Conservation (phyloP, 2,329 filamentous ascomycete genomes). For the Balansia obtecta region DNA sequence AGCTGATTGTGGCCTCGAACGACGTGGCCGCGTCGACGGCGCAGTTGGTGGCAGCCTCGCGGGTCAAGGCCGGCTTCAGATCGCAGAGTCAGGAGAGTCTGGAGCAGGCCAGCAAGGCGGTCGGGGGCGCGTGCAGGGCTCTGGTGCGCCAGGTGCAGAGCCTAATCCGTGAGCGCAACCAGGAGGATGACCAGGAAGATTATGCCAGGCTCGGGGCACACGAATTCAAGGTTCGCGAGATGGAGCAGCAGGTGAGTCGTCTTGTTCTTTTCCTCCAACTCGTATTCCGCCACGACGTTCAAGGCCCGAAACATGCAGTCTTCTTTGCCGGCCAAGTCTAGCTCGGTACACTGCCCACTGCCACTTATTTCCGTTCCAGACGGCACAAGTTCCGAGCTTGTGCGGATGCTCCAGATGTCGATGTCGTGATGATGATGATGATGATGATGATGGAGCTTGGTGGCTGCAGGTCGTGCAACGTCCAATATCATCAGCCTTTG, state of each 20-base stretch:
- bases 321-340: neutral
- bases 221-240: constrained; percentile 97
- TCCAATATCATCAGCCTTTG: neutral
- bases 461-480: constrained; percentile 2
- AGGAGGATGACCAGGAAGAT: constrained; percentile 73
- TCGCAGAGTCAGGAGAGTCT: constrained; percentile 89
- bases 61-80: constrained; percentile 97
- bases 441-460: constrained; percentile 1
- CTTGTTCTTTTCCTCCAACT: neutral
- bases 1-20: constrained; percentile 95
- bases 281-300: too few relatives aligned
- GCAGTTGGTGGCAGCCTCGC: constrained; percentile 86
- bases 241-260: constrained; percentile 86
- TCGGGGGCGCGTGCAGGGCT: constrained; percentile 75
- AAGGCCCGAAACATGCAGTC: neutral
- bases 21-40: constrained; percentile 93
- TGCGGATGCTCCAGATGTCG: neutral
- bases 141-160: constrained; percentile 88
- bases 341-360: neutral
- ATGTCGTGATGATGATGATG: constrained; percentile 1
- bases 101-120: constrained; percentile 84
- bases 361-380: neutral
- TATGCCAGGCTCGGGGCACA: constrained; percentile 80
- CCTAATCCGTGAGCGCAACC: constrained; percentile 80
- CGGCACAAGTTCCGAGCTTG: neutral